Evolutionary conservation across 164 flowering plant species (phyloP).

Genomic region (Umbellularia californica): DNA sequence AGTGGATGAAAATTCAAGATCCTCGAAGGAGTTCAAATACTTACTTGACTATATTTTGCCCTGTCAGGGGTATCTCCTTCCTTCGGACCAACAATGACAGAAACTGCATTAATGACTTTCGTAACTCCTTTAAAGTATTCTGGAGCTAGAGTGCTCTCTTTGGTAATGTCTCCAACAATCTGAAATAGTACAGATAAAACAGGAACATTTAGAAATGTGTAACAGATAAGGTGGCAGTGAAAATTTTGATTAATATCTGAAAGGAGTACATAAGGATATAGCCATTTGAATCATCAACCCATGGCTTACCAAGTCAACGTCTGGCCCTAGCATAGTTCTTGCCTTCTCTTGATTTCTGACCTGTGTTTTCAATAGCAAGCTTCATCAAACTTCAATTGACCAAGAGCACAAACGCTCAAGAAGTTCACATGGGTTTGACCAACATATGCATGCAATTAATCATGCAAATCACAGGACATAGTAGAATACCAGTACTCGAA

Average conservation of each 20-base stretch:
- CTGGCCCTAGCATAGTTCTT: conserved; percentile 76
- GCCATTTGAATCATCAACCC: not conserved
- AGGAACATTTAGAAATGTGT: not conserved
- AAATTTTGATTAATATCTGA: not conserved
- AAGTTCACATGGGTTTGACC: not conserved
- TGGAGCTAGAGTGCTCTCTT: conserved; percentile 62
- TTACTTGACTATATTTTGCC: conserved; percentile 90
- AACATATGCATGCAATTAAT: not conserved
- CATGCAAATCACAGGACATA: not conserved
- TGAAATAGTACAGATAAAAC: conserved; percentile 18
- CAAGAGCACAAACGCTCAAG: conserved; percentile 5
- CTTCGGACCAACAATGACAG: conserved; percentile 96
- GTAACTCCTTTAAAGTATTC: conserved; percentile 85
- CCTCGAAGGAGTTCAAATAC: conserved; percentile 2
- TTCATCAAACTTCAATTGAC: not conserved
- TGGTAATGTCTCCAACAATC: conserved; percentile 90
- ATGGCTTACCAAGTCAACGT: conserved; percentile 72
- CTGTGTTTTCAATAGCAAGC: conserved; percentile 30
- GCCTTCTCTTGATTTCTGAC: conserved; percentile 97
- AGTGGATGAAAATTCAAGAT: not conserved
- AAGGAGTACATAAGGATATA: not conserved
- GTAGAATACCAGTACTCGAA: conserved; percentile 69
- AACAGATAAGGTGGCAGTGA: not conserved
- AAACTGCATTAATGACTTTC: conserved; percentile 82
- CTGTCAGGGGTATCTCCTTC: conserved; percentile 99